phyloP scores from a whole-genome alignment of 2,329 filamentous ascomycete genomes.

The Monilinia vaccinii-corymbosi region DNA sequence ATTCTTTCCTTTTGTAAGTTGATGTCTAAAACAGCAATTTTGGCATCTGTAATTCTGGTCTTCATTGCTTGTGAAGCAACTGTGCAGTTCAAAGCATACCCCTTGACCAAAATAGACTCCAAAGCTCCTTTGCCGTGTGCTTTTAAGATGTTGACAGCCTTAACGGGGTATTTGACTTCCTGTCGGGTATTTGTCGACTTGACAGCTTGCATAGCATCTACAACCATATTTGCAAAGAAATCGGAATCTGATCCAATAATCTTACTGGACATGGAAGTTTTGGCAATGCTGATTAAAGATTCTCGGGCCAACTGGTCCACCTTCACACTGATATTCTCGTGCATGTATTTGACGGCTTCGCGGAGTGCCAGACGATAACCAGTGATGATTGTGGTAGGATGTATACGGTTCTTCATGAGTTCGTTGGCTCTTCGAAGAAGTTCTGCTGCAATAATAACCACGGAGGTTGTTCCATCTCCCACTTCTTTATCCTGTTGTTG shows the following conservation, averaged over 20 bases:
- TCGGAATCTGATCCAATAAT: slow-evolving; percentile 94
- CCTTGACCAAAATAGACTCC: slow-evolving; percentile 87
- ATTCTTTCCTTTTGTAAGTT: slow-evolving; percentile 98
- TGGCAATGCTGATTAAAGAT: slow-evolving; percentile 87
- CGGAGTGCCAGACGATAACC: slow-evolving; percentile 91
- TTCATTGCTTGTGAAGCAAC: slow-evolving; percentile 98
- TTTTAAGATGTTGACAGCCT: slow-evolving; percentile 98
- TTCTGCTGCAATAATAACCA: slow-evolving; percentile 94
- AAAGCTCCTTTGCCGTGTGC: slow-evolving; percentile 88
- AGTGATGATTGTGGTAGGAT: slow-evolving; percentile 98
- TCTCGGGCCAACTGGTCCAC: slow-evolving; percentile 87
- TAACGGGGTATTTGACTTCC: slow-evolving; percentile 95
- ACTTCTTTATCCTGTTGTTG: slow-evolving; percentile 99
- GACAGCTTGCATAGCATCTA: slow-evolving; percentile 91
- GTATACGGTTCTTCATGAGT: slow-evolving; percentile 99
- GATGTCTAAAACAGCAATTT: slow-evolving; percentile 95
- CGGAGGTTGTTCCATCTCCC: slow-evolving; percentile 94
- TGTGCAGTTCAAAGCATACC: slow-evolving; percentile 97
- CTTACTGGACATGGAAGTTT: slow-evolving; percentile 99
- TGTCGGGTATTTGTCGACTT: slow-evolving; percentile 85
- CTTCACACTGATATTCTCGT: slow-evolving; percentile 94
- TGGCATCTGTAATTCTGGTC: slow-evolving; percentile 83
- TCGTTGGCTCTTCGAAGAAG: slow-evolving; percentile 90
- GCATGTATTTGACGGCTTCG: slow-evolving; percentile 98
- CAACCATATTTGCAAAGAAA: slow-evolving; percentile 95